A percentile compares a stretch with the other conserved stretches of the same genome.
Conservation (phyloP, 345 rosid species). For the Lepidium africanum region DNA sequence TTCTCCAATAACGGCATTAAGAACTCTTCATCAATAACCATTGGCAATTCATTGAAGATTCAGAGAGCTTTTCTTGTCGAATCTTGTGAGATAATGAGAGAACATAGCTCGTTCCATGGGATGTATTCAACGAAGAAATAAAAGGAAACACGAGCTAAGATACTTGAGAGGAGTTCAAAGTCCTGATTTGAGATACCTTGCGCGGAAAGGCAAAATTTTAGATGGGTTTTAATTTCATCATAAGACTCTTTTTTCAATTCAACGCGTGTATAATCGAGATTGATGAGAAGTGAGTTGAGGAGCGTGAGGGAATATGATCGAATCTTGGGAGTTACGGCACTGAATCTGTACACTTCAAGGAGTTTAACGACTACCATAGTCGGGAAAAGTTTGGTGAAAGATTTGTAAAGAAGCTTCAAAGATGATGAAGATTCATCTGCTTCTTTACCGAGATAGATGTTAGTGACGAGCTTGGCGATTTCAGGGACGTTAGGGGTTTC, state of each 20-base stretch:
- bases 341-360: background rate
- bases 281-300: no score
- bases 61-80: background rate
- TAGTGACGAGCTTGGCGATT: background rate
- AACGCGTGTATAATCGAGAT: no score
- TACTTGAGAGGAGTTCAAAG: conserved; percentile 1
- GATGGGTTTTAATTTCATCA: background rate
- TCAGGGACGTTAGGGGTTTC: background rate
- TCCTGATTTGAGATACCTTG: background rate
- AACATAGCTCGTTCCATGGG: conserved; percentile 15
- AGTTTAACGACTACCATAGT: background rate
- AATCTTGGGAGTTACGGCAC: no score
- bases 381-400: background rate
- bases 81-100: background rate
- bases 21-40: conserved; percentile 6
- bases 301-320: no score
- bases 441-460: conserved; percentile 15
- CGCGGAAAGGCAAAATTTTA: background rate
- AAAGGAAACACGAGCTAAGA: conserved; percentile 3
- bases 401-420: background rate
- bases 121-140: background rate
- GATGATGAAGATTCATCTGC: background rate
- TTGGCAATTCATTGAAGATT: conserved; percentile 1
- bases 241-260: background rate
- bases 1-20: background rate